phyloP scores from a whole-genome alignment of 1,139 yeast species.

The Debaryomyces coudertii region DNA sequence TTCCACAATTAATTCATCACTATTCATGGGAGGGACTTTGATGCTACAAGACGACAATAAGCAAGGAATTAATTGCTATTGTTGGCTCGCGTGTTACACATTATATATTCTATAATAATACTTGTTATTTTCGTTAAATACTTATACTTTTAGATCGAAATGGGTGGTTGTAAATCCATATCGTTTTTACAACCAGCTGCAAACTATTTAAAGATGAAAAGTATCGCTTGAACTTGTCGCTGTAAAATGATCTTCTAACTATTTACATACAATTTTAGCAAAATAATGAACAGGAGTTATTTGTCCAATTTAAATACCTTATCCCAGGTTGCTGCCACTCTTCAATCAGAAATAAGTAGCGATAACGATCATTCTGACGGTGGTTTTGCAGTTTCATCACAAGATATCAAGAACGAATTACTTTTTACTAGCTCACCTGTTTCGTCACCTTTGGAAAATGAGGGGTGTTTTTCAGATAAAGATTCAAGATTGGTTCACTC shows the following conservation, averaged over 20 bases:
- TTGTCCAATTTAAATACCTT: conserved; percentile 4
- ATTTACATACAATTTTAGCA: too few species aligned
- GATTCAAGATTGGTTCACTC: conserved; percentile 1
- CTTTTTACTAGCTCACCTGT: conserved; percentile 1
- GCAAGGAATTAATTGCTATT: background rate
- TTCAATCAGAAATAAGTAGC: conserved; percentile 2
- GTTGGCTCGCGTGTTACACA: background rate
- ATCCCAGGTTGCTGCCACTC: conserved; percentile 6
- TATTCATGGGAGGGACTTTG: background rate
- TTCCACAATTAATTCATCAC: background rate
- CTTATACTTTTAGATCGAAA: background rate
- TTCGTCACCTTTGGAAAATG: background rate
- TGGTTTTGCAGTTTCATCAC: background rate
- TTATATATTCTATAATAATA: too few species aligned
- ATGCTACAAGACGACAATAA: background rate
- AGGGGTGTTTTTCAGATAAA: background rate
- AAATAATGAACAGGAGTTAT: background rate
- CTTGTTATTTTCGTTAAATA: too few species aligned
- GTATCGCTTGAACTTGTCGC: background rate
- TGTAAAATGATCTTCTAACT: background rate
- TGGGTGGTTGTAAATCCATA: background rate
- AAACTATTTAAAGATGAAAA: background rate
- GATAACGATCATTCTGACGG: background rate
- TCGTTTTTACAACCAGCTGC: conserved; percentile 4
- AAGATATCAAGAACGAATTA: background rate